Conservation (phyloP, 1,139 yeast species). For the Pneumocystis jirovecii region DNA sequence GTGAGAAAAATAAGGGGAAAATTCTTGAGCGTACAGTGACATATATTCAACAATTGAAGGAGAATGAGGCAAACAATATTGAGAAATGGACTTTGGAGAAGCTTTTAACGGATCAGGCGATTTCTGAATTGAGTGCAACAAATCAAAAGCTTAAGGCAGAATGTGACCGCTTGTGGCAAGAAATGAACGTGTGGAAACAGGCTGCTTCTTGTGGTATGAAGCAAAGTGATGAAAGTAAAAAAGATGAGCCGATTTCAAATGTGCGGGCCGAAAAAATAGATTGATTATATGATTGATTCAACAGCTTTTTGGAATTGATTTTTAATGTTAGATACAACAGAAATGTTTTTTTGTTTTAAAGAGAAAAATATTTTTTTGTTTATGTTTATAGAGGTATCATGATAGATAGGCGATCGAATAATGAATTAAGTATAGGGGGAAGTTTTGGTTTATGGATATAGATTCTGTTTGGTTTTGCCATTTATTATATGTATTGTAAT, state of each 20-base stretch:
- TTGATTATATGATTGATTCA: not conserved
- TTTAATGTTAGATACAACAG: too few species aligned
- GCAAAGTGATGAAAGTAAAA: not conserved
- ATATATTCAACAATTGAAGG: slow-evolving; percentile 67
- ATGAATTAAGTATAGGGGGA: not conserved
- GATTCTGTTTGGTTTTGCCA: not conserved
- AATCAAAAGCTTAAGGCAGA: slow-evolving; percentile 70
- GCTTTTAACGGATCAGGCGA: slow-evolving; percentile 78
- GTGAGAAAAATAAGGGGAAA: slow-evolving; percentile 84
- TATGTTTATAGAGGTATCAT: not conserved
- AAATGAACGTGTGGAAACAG: slow-evolving; percentile 68
- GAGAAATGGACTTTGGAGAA: slow-evolving; percentile 88
- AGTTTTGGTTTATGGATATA: not conserved
- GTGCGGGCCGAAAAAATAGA: not conserved
- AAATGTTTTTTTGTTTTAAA: too few species aligned
- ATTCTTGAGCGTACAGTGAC: slow-evolving; percentile 78
- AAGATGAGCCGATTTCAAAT: not conserved
- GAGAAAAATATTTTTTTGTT: too few species aligned
- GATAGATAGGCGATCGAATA: not conserved
- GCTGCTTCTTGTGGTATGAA: slow-evolving; percentile 8
- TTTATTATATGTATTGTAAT: too few species aligned
- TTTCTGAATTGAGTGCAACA: slow-evolving; percentile 58
- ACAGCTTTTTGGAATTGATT: not conserved
- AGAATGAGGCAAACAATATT: slow-evolving; percentile 18
- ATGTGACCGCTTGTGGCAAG: slow-evolving; percentile 83